Evolutionary conservation across 768 basidiomycete genomes (phyloP).

Genomic region (Tulasnella sp.): DNA sequence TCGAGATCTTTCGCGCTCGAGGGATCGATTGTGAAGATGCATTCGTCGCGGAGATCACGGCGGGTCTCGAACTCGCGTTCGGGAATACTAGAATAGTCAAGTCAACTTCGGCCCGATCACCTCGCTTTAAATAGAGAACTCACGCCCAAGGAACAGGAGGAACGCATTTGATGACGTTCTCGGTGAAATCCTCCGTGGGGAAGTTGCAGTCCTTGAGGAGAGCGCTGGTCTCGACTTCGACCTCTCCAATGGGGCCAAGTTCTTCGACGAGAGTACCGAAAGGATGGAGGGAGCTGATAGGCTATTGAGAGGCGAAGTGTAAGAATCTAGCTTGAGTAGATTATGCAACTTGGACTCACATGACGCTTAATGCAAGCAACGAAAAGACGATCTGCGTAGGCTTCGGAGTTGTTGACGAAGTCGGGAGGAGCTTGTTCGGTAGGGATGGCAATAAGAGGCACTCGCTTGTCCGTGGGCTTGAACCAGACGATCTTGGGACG

Average conservation of each 20-base stretch:
- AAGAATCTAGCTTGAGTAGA: slow-evolving; percentile 24
- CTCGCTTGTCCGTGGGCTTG: slow-evolving; percentile 98
- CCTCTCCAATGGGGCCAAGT: slow-evolving; percentile 95
- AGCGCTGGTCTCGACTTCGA: slow-evolving; percentile 96
- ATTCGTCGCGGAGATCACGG: slow-evolving; percentile 77
- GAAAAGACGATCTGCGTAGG: slow-evolving; percentile 85
- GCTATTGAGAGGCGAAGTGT: slow-evolving; percentile 43
- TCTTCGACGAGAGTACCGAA: slow-evolving; percentile 98
- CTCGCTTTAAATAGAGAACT: slow-evolving; percentile 36
- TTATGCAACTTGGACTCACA: slow-evolving; percentile 52
- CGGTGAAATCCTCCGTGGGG: slow-evolving; percentile 94
- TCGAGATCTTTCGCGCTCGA: slow-evolving; percentile 86
- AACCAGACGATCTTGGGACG: slow-evolving; percentile 99
- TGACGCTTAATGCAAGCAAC: slow-evolving; percentile 99
- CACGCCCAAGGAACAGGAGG: slow-evolving; percentile 94
- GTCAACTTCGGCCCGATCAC: slow-evolving; percentile 28
- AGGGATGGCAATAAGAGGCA: slow-evolving; percentile 96
- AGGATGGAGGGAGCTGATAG: slow-evolving; percentile 94
- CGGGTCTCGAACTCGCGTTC: slow-evolving; percentile 84
- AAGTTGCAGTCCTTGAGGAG: slow-evolving; percentile 98
- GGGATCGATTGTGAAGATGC: slow-evolving; percentile 93
- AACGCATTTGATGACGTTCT: slow-evolving; percentile 90
- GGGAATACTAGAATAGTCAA: slow-evolving; percentile 55
- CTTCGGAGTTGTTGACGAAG: slow-evolving; percentile 91
- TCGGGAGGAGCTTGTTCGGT: slow-evolving; percentile 97